Evolutionary conservation across 2,329 filamentous ascomycete genomes (phyloP).

Genomic region (Apiospora sp.): DNA sequence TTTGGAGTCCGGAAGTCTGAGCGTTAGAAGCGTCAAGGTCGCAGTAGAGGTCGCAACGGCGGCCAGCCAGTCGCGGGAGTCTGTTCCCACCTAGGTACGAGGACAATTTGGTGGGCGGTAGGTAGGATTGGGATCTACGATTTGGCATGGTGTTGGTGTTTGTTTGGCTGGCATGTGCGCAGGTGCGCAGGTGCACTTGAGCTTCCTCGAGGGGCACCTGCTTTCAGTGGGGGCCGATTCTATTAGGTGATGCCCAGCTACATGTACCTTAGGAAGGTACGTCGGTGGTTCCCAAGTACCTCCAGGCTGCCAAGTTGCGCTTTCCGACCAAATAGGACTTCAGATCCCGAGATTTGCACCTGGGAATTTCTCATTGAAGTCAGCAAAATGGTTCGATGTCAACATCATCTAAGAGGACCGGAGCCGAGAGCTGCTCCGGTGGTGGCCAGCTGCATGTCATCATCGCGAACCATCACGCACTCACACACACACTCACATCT

Average conservation of each 20-base stretch:
- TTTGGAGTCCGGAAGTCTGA: constrained; percentile 5
- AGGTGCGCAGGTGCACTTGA: too few species aligned
- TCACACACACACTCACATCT: not conserved
- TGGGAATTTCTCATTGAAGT: not conserved
- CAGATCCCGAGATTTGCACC: not conserved
- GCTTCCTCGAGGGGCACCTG: too few species aligned
- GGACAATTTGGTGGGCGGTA: not conserved
- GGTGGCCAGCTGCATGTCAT: constrained; percentile 14
- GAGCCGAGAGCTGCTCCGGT: not conserved
- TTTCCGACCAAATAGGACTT: not conserved
- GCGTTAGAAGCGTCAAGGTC: not conserved
- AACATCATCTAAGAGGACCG: not conserved
- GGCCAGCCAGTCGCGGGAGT: constrained; percentile 5
- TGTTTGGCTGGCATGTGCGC: not conserved
- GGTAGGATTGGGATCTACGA: constrained; percentile 4
- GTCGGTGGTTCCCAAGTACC: not conserved
- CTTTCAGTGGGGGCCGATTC: too few species aligned
- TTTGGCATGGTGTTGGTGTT: not conserved
- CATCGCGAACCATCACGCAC: not conserved
- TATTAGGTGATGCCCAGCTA: too few species aligned
- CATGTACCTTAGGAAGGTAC: too few species aligned
- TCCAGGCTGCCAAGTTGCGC: not conserved
- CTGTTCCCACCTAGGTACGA: not conserved
- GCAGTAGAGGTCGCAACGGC: not conserved
- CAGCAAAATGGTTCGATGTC: not conserved